Conservation (phyloP, 768 basidiomycete species). For the Pulveroboletus sp. region DNA sequence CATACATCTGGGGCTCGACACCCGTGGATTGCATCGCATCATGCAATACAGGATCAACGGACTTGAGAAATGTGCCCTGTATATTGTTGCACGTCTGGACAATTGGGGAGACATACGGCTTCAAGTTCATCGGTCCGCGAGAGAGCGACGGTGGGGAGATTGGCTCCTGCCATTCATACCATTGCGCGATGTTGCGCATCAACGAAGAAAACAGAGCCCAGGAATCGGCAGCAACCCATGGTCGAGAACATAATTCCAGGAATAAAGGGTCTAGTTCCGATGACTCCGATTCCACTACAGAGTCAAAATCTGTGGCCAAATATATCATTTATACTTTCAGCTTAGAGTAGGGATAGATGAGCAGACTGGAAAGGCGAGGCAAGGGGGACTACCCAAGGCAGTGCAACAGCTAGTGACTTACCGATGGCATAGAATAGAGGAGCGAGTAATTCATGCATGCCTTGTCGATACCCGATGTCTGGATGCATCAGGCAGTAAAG, state of each 20-base stretch:
- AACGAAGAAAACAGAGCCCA: constrained; percentile 77
- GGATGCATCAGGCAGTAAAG: constrained; percentile 76
- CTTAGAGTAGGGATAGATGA: constrained; percentile 17
- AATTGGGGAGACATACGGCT: constrained; percentile 78
- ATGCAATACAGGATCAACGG: constrained; percentile 77
- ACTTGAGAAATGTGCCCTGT: constrained; percentile 66
- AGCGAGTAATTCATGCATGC: constrained; percentile 97
- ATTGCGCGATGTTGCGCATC: constrained; percentile 75
- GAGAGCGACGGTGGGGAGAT: constrained; percentile 24
- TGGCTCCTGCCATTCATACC: constrained; percentile 70
- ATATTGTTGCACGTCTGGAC: constrained; percentile 77
- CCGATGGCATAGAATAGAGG: constrained; percentile 68
- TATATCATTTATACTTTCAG: constrained; percentile 23
- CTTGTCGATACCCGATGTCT: constrained; percentile 90
- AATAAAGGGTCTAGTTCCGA: constrained; percentile 36
- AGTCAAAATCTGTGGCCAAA: constrained; percentile 66
- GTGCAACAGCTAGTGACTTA: constrained; percentile 13
- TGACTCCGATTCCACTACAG: constrained; percentile 40
- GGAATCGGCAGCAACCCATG: constrained; percentile 80
- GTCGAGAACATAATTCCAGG: constrained; percentile 56
- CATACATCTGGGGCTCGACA: constrained; percentile 95
- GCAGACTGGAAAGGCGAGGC: constrained; percentile 8
- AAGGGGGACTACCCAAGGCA: constrained; percentile 2
- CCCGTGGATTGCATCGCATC: constrained; percentile 70
- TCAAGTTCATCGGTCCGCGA: constrained; percentile 41